These are phyloP conservation scores for Rheum nobile DNA, from an alignment of 148 eudicot species.

Conservation along the genomic window DNA sequence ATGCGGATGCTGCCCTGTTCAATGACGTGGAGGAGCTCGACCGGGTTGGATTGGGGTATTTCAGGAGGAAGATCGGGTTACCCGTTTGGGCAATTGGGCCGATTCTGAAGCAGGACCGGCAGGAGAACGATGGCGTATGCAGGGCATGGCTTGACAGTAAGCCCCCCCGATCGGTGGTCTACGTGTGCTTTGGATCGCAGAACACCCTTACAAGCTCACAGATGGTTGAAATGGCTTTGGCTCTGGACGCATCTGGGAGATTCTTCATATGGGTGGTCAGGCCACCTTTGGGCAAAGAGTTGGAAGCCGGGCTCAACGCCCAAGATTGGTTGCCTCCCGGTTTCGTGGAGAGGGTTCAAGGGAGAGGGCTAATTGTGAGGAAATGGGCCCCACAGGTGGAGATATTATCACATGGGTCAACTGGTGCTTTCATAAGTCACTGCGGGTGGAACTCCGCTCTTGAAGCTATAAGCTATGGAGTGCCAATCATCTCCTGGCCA, in stretches of 20 bases:
- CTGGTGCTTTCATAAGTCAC: conserved; percentile 37
- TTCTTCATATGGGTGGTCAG: conserved; percentile 65
- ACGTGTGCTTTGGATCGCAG: conserved; percentile 47
- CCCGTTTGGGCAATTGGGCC: conserved; percentile 51
- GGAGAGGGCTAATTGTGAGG: conserved; percentile 25
- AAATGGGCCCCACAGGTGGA: conserved; percentile 57
- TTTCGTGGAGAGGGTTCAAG: conserved; percentile 16
- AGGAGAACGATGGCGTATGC: neutral
- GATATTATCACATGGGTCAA: conserved; percentile 34
- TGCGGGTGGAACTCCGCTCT: conserved; percentile 64
- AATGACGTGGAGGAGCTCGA: conserved; percentile 44
- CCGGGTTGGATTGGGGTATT: conserved; percentile 30
- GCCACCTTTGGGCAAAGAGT: conserved; percentile 40
- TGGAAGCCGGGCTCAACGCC: conserved; percentile 13
- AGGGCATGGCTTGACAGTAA: conserved; percentile 33
- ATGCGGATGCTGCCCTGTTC: conserved; percentile 29
- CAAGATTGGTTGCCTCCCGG: conserved; percentile 43
- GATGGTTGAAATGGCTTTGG: conserved; percentile 37
- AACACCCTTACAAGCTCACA: conserved; percentile 40
- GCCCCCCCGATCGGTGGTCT: conserved; percentile 31
- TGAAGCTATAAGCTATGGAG: conserved; percentile 36
- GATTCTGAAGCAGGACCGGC: conserved; percentile 8
- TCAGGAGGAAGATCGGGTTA: conserved; percentile 19
- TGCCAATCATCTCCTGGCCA: conserved; percentile 53
- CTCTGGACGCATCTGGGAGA: conserved; percentile 21